Base-by-base conservation (phyloP, 495 filamentous ascomycete genomes). In the Aspergillus nidulans region DNA sequence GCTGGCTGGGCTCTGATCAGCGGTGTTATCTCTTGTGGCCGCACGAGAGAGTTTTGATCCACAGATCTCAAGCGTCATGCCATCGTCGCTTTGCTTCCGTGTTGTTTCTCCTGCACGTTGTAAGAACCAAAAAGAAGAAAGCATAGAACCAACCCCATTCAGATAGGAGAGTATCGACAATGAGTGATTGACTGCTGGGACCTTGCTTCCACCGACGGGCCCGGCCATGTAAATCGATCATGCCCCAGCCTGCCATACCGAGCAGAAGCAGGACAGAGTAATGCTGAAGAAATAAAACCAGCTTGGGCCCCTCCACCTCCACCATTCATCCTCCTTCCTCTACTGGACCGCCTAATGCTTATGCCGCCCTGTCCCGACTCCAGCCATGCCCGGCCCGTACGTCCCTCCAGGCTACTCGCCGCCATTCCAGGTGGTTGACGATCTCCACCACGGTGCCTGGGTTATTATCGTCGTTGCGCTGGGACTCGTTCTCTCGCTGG, bases 391-490 rank as follows among this genome's bases (percentile, higher is more conserved):
- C 30, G 66, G 64, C 58, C 64, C 65, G 13, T 59, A 66, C 58
- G 64, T 74, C 23, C 67, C 66, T 12, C 63, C 69, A 20, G 71
- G 71, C 50, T 66, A 74, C 47, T 69, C 71, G 47, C 66, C 71
- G 38, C 71, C 71, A 28, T 74, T 74, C 39, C 65, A 72, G 60
- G 69, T 72, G 20, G 63, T 74, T 12, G 71, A 74, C 43, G 67
- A 70, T 16, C 49, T 56, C 20, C 71, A 79, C 55, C 74, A 77
- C 59, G 65, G 68, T 19, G 76, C 70, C 13, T 70, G 70, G 62
- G 55, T 79, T 1, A 74, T 81, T 26, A 81, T 83, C 41, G 68
- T 66, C 0, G 70, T 70, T 6, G 75, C 77, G 0, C 58, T 81
- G 2, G 69, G 75, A 4, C 67, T 83, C 20, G 73, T 77, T 23